These are phyloP conservation scores for Penicillium glabrum DNA, from an alignment of 2,329 filamentous ascomycete genomes.

Conservation along the genomic window DNA sequence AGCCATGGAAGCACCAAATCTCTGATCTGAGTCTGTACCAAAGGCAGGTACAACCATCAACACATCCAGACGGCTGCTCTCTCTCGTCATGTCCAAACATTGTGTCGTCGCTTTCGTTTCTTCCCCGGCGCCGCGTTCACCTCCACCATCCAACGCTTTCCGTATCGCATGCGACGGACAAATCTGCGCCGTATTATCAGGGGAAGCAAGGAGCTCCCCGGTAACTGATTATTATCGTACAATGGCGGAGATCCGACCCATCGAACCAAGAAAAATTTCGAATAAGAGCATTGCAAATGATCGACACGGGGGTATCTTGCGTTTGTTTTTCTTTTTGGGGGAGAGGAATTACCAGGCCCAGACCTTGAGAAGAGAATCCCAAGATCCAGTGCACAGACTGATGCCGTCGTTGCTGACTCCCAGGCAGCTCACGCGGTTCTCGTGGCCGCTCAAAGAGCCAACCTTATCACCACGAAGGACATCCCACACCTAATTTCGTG, in stretches of 20 bases:
- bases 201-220: conserved; percentile 24
- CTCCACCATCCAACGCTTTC: conserved; percentile 22
- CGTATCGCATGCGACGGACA: conserved; percentile 22
- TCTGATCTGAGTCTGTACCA: neutral
- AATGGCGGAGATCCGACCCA: conserved; percentile 37
- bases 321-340: conserved; percentile 15
- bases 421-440: conserved; percentile 97
- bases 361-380: conserved; percentile 95
- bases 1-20: conserved; percentile 2
- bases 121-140: conserved; percentile 21
- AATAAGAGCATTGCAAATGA: conserved; percentile 38
- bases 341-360: conserved; percentile 71
- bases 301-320: conserved; percentile 38
- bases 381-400: conserved; percentile 98
- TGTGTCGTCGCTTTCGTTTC: conserved; percentile 29
- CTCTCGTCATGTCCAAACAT: conserved; percentile 23
- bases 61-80: conserved; percentile 14
- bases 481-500: conserved; percentile 79
- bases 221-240: conserved; percentile 49
- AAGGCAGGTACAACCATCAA: conserved; percentile 7
- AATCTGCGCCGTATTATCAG: conserved; percentile 32
- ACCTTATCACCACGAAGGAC: conserved; percentile 95
- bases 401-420: conserved; percentile 99
- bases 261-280: conserved; percentile 34
- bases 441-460: conserved; percentile 92